phyloP scores from a whole-genome alignment of 1,284 basidiomycete genomes.

The Rhodotorula sp. region DNA sequence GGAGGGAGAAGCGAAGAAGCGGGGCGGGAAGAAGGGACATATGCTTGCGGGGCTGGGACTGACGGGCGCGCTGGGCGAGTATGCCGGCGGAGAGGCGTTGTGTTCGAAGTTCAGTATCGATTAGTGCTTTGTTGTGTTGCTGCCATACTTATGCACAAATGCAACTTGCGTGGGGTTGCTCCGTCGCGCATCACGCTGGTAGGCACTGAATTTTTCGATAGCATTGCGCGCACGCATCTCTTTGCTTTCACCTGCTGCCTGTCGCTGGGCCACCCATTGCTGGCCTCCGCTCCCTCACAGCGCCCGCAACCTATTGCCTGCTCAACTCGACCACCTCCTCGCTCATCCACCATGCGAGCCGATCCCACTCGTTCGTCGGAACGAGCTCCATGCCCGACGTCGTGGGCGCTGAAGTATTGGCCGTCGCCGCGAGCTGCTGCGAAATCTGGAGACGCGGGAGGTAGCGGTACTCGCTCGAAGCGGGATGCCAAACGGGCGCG shows the following conservation, averaged over 20 bases:
- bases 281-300: too few species aligned
- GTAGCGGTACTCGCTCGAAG: not conserved
- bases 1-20: constrained; percentile 1
- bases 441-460: constrained; percentile 5
- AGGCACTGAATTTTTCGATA: too few species aligned
- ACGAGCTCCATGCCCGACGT: constrained; percentile 1
- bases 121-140: not conserved
- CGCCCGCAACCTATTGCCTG: too few species aligned
- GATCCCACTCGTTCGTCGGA: constrained; percentile 7
- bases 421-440: constrained; percentile 3
- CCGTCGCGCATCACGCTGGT: too few species aligned
- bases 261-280: too few species aligned
- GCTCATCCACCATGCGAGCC: not conserved
- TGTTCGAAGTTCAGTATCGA: not conserved
- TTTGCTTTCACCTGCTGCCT: too few species aligned
- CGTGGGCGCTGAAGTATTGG: constrained; percentile 8
- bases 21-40: not conserved
- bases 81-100: not conserved
- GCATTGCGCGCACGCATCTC: too few species aligned
- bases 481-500: not conserved
- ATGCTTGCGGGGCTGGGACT: not conserved
- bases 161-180: too few species aligned
- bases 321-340: constrained; percentile 5
- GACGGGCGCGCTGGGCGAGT: constrained; percentile 2
- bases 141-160: too few species aligned